Evolutionary conservation across 2,329 filamentous ascomycete genomes (phyloP), one percentile per base, ranked within the genome.

Genomic region (Acrocalymma vagum): DNA sequence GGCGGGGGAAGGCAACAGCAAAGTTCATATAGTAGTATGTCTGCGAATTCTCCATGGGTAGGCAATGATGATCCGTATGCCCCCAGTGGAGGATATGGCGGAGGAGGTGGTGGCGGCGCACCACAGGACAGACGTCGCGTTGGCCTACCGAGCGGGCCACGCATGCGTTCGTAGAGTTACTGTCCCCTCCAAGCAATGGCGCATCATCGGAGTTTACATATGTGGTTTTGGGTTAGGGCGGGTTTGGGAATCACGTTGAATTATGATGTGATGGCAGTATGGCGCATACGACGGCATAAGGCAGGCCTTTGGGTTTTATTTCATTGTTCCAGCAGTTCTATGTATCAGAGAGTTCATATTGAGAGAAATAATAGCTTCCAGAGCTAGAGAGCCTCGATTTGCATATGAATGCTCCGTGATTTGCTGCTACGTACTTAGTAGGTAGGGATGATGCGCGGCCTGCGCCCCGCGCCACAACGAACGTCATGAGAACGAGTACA

Each of bases 81-180:
- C 17, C 46, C 54, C 16, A 49, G 53, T 10, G 42, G 43, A 14
- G 50, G 51, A 22, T 38, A 49, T 9, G 55, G 51, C n/a, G 55
- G 51, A 14, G 53, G 62, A 22, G 53, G 55, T 15, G 53, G 62
- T 24, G 53, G 55, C 15, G 48, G 42, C 28, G 51, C 48, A 31
- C 54, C 58, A 31, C 55, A 53, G 29, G 63, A 55, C 38, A 63
- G 58, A 15, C 53, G 50, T 20, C 65, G 64, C 44, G 49, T 69
- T 21, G 68, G 68, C 18, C 50, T 71, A 37, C 68, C 68, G 26
- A 70, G 60, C 51, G 68, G 68, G 42, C 68, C 68, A 27, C 61
- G 67, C 51, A 69, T 69, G 62, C 64, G 64, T 27, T 66, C 43
- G 50, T 20, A 26, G 29, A 18, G n/a, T 9, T 15, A 4, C 16